phyloP scores from a whole-genome alignment of 2,329 filamentous ascomycete genomes.

The Pseudocercospora ulei region DNA sequence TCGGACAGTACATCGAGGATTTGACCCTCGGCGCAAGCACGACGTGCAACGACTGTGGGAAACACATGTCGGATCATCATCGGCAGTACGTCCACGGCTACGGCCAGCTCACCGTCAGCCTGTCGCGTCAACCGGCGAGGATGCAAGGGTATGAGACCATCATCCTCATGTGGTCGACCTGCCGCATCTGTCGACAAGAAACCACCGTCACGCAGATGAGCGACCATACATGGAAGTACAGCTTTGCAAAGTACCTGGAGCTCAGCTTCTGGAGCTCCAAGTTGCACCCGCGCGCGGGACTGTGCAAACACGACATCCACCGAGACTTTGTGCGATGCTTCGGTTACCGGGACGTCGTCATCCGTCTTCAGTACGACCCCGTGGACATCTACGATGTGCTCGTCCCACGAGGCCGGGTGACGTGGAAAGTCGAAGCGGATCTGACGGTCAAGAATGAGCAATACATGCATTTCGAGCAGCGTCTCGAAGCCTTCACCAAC shows the following conservation, averaged over 20 bases:
- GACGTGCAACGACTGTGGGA: slow-evolving; percentile 75
- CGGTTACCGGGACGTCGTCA: slow-evolving; percentile 70
- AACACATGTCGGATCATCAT: slow-evolving; percentile 84
- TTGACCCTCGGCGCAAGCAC: slow-evolving; percentile 65
- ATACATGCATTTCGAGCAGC: slow-evolving; percentile 68
- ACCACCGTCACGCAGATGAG: slow-evolving; percentile 88
- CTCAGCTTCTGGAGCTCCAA: slow-evolving; percentile 90
- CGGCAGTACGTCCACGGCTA: slow-evolving; percentile 95
- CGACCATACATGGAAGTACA: slow-evolving; percentile 92
- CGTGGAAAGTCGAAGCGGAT: slow-evolving; percentile 96
- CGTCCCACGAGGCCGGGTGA: slow-evolving; percentile 78
- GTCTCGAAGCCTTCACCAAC: slow-evolving; percentile 74
- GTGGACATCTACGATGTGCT: slow-evolving; percentile 91
- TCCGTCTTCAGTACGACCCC: slow-evolving; percentile 84
- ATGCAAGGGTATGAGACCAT: slow-evolving; percentile 58
- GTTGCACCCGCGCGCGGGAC: slow-evolving; percentile 60
- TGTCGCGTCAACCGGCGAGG: slow-evolving; percentile 63
- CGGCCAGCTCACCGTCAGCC: slow-evolving; percentile 81
- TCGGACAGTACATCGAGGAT: slow-evolving; percentile 92
- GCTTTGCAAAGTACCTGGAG: slow-evolving; percentile 96
- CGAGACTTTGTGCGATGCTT: slow-evolving; percentile 89
- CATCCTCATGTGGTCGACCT: slow-evolving; percentile 96
- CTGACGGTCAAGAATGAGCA: slow-evolving; percentile 86
- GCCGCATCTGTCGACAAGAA: slow-evolving; percentile 82
- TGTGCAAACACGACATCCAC: slow-evolving; percentile 87